Evolutionary conservation across 140 eudicot genomes (phyloP).

Genomic region (Cichorium intybus): DNA sequence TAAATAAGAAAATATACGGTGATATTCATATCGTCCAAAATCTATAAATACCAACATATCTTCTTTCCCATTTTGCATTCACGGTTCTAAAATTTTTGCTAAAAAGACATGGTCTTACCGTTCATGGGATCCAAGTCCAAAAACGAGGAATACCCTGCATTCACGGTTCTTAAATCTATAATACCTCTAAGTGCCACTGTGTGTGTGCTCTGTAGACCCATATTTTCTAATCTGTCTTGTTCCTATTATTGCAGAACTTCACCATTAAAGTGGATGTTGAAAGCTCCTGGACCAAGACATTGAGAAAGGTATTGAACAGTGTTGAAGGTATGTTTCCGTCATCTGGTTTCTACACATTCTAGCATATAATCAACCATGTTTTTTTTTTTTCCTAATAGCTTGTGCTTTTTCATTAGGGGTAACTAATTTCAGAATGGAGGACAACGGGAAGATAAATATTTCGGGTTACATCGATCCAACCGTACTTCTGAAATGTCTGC

Average conservation of each 20-base stretch:
- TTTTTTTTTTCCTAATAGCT: no score
- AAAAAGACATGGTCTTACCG: background rate
- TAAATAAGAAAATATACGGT: background rate
- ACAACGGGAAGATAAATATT: constrained; percentile 20
- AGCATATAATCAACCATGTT: background rate
- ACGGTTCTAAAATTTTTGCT: no score
- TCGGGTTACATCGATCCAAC: constrained; percentile 39
- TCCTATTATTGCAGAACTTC: constrained; percentile 32
- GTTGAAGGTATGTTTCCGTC: constrained; percentile 23
- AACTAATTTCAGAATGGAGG: constrained; percentile 33
- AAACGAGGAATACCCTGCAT: constrained; percentile 20
- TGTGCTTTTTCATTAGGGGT: constrained; percentile 3
- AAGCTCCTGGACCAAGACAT: constrained; percentile 24
- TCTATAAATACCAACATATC: background rate
- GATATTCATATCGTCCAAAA: background rate
- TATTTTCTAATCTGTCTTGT: background rate
- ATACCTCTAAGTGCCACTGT: background rate
- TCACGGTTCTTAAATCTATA: constrained; percentile 20
- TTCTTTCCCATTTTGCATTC: background rate
- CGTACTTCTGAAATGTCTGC: constrained; percentile 22
- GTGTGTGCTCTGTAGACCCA: background rate
- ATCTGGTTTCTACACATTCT: background rate
- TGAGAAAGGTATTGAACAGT: constrained; percentile 12
- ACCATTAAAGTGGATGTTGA: constrained; percentile 20
- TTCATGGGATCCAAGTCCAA: background rate